A percentile compares a stretch with the other conserved stretches of the same genome.
phyloP scores from a whole-genome alignment of 208 protist genomes.

The Leishmania gerbilli region DNA sequence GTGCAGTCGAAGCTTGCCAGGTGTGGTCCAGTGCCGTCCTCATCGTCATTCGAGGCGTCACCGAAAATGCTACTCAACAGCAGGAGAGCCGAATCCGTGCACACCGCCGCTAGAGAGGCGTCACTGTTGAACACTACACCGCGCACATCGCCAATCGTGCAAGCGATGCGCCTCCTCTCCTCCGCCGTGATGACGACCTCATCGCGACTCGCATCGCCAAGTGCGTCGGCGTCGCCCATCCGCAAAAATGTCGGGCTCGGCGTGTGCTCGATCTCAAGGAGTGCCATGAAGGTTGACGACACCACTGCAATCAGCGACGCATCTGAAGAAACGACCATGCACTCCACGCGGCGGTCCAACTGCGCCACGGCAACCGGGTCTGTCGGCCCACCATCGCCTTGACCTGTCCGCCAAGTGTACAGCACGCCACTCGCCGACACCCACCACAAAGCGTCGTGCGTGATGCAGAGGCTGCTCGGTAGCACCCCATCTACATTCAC shows the following conservation, averaged over 20 bases:
- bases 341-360: conserved; percentile 17
- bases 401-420: conserved; percentile 21
- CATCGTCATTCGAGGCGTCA: not conserved
- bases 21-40: not conserved
- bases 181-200: conserved; percentile 7
- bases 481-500: conserved; percentile 15
- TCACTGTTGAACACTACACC: conserved; percentile 16
- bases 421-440: conserved; percentile 17
- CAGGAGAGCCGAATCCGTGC: conserved; percentile 8
- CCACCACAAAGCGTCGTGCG: conserved; percentile 30
- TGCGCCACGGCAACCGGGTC: conserved; percentile 19
- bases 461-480: conserved; percentile 21
- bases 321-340: conserved; percentile 12
- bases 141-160: conserved; percentile 7
- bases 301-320: conserved; percentile 2
- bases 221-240: not conserved
- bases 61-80: conserved; percentile 2
- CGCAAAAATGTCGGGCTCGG: conserved; percentile 13
- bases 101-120: conserved; percentile 7
- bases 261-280: not conserved
- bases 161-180: conserved; percentile 11
- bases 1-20: conserved; percentile 7
- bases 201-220: not conserved
- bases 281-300: conserved; percentile 1
- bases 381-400: conserved; percentile 2